Percentiles rank a stretch among this genome's conserved stretches.
Conservation (phyloP, 2,329 filamentous ascomycete genomes). For the Colletotrichum lindemuthianum region DNA sequence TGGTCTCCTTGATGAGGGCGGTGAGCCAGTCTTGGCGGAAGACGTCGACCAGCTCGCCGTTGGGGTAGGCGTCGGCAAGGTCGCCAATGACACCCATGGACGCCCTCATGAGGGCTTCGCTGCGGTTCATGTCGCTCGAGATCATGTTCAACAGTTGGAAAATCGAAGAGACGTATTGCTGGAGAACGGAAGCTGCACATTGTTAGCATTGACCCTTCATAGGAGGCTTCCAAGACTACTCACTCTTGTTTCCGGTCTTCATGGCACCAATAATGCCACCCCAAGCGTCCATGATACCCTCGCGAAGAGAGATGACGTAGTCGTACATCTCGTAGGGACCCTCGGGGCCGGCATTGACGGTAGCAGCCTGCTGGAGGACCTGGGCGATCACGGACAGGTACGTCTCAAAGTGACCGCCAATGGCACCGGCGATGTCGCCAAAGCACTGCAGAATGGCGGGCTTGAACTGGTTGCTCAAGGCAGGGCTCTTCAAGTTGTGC, state of each 20-base stretch:
- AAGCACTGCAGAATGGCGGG: constrained; percentile 98
- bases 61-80: constrained; percentile 91
- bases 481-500: constrained; percentile 87
- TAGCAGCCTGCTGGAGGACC: constrained; percentile 91
- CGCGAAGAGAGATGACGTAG: constrained; percentile 92
- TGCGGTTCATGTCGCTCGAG: constrained; percentile 84
- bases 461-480: constrained; percentile 96
- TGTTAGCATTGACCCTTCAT: constrained; percentile 40
- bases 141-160: constrained; percentile 88
- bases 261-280: constrained; percentile 95
- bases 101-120: constrained; percentile 91
- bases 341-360: constrained; percentile 81
- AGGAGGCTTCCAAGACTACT: constrained; percentile 43
- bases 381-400: constrained; percentile 93
- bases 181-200: constrained; percentile 71
- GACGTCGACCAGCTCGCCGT: constrained; percentile 83
- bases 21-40: constrained; percentile 95
- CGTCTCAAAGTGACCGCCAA: constrained; percentile 89
- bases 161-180: constrained; percentile 83
- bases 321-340: constrained; percentile 95
- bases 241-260: constrained; percentile 83
- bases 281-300: constrained; percentile 99
- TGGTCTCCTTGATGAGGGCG: constrained; percentile 89
- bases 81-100: constrained; percentile 98
- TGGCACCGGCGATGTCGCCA: constrained; percentile 95